phyloP scores from a whole-genome alignment of 2,329 filamentous ascomycete genomes.

The Aspergillus fructus region DNA sequence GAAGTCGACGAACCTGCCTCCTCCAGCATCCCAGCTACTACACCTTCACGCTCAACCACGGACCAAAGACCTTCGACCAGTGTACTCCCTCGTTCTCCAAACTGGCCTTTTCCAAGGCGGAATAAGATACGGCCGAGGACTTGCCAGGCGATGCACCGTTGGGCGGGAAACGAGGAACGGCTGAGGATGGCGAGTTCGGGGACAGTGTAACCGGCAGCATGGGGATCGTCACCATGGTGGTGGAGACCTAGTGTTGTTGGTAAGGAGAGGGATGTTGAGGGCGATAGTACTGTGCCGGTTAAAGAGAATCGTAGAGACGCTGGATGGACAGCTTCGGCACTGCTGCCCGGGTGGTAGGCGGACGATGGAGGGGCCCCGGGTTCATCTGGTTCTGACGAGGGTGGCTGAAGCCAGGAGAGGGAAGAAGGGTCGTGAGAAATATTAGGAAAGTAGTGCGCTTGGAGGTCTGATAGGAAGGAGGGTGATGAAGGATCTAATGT shows the following conservation, averaged over 20 bases:
- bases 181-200: conserved; percentile 79
- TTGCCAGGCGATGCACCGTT: conserved; percentile 89
- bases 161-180: conserved; percentile 77
- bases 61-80: conserved; percentile 81
- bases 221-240: conserved; percentile 88
- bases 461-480: conserved; percentile 78
- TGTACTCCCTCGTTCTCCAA: conserved; percentile 60
- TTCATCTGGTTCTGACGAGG: conserved; percentile 59
- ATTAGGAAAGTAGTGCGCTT: conserved; percentile 89
- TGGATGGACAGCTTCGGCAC: conserved; percentile 62
- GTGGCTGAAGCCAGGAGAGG: conserved; percentile 85
- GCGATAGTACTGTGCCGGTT: conserved; percentile 74
- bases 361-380: conserved; percentile 62
- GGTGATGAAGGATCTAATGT: conserved; percentile 81
- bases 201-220: conserved; percentile 92
- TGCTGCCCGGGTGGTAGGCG: conserved; percentile 77
- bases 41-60: conserved; percentile 71
- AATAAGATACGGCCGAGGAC: conserved; percentile 84
- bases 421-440: conserved; percentile 81
- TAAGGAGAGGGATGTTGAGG: conserved; percentile 69
- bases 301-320: conserved; percentile 88
- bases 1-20: conserved; percentile 63
- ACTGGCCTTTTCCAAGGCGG: conserved; percentile 72
- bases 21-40: conserved; percentile 73
- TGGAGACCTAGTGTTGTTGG: conserved; percentile 80